Evolutionary conservation across 768 basidiomycete genomes (phyloP).

Genomic region (Exsudoporus frostii): DNA sequence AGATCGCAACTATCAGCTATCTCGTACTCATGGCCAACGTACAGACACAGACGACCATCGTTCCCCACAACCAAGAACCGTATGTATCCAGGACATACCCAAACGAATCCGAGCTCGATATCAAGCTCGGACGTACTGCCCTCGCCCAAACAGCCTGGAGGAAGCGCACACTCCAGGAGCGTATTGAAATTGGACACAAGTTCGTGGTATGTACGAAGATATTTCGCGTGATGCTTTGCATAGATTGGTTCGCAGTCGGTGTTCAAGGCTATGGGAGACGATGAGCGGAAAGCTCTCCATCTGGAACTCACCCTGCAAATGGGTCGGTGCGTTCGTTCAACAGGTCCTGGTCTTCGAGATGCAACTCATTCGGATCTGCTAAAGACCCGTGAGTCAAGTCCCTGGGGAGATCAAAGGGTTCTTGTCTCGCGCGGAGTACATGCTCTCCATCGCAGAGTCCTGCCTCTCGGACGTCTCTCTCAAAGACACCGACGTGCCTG

Average conservation of each 20-base stretch:
- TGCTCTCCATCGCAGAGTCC: constrained; percentile 78
- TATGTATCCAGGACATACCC: constrained; percentile 61
- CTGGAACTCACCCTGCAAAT: constrained; percentile 84
- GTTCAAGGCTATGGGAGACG: constrained; percentile 42
- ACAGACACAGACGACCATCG: constrained; percentile 73
- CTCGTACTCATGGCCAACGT: constrained; percentile 17
- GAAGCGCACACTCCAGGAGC: constrained; percentile 52
- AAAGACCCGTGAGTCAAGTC: constrained; percentile 74
- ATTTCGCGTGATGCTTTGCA: background rate
- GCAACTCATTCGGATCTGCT: background rate
- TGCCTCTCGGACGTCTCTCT: constrained; percentile 74
- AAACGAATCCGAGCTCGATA: constrained; percentile 54
- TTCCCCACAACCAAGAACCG: constrained; percentile 72
- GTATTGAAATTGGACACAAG: constrained; percentile 66
- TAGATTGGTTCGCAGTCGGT: constrained; percentile 36
- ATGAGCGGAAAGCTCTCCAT: constrained; percentile 50
- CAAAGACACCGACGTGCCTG: constrained; percentile 75
- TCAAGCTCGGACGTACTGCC: constrained; percentile 51
- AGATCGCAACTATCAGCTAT: background rate
- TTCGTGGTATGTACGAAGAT: constrained; percentile 56
- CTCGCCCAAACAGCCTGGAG: constrained; percentile 77
- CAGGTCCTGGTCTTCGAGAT: background rate
- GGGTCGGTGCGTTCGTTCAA: constrained; percentile 63
- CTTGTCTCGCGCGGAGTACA: constrained; percentile 76
- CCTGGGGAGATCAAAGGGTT: constrained; percentile 80